Evolutionary conservation across 2,329 filamentous ascomycete species (phyloP), one percentile per base, ranked within the genome.

Genomic region (Pestalotiopsis sp.): DNA sequence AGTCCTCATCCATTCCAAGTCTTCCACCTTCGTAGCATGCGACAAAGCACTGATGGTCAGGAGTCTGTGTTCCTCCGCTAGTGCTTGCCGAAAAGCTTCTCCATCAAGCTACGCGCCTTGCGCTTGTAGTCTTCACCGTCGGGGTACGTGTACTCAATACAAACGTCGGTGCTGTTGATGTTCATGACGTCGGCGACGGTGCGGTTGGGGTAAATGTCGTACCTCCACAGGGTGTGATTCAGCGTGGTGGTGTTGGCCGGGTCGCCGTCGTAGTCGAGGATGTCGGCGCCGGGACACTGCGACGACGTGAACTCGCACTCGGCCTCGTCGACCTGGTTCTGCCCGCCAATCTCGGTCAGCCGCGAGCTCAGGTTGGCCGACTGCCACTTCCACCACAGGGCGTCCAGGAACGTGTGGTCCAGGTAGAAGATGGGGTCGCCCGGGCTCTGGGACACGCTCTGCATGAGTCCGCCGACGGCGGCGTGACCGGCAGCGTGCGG

Each of bases 351-450:
- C 4, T 78, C 72, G 9, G 49, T 73, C 9, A 76, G 70, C 3
- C 76, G 73, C 6, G 66, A 68, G 27, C 70, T 63, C 4, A 75
- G 62, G 41, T 75, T 69, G 4, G 66, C 64, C 38, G 71, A 66
- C 68, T 79, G 77, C 76, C 77, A 78, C 23, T 72, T 61, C 74
- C 75, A 77, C 74, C 75, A 79, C 12, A 77, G 66, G 6, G 71
- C 71, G 58, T 79, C 77, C 2, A 79, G 57, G 45, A 72, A 76
- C 6, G 72, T 70, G 65, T 79, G 77, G 60, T 79, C 76, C 4
- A 78, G 69, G 60, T 74, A 79, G 68, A 78, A 78, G 6, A 78
- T 23, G 0, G 77, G 77, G 65, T 78, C 76, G 85, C 86, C 23
- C 1, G 75, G 73, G 38, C 64, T 67, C 45, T 66, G 67, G 20